Base-by-base conservation (phyloP, 2,329 filamentous ascomycete genomes). In the Endothia cerciana region DNA sequence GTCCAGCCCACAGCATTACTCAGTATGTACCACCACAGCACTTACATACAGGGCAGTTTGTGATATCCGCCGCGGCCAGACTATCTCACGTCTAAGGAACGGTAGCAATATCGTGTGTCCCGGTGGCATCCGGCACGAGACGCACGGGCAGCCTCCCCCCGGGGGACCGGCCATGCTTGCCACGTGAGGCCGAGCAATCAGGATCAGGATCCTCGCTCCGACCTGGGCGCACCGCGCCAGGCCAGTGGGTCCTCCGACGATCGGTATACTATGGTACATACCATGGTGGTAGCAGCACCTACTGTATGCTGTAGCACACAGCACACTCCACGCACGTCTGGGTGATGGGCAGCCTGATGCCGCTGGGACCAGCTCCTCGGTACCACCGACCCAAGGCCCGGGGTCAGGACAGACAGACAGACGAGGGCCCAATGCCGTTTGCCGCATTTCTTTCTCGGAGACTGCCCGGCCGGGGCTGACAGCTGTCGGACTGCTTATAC, bases 1-100 rank as follows among this genome's bases (percentile, higher is more conserved):
- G 47, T 51, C 47, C 47, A 51, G 47, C 47, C 47, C 47, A 51
- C 47, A 28, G 22, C 25, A 51, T 3, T 51, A 51, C 25, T n/a
- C n/a, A n/a, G n/a, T n/a, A n/a, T n/a, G n/a, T n/a, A n/a, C n/a
- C n/a, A n/a, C n/a, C n/a, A n/a, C n/a, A n/a, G n/a, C n/a, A n/a
- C n/a, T n/a, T n/a, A n/a, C n/a, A n/a, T n/a, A n/a, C n/a, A n/a
- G n/a, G n/a, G n/a, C n/a, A n/a, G n/a, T n/a, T 25, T 49, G n/a
- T 49, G 45, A 49, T 25, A 13, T n/a, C 45, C 45, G n/a, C 5
- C 2, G 15, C n/a, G 45, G 45, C 22, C 22, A 49, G 22, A 49
- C 45, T 22, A 3, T 25, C 45, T 25, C n/a, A n/a, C n/a, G n/a
- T n/a, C n/a, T n/a, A n/a, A n/a, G n/a, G n/a, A n/a, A n/a, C n/a